phyloP scores from a whole-genome alignment of 2,329 filamentous ascomycete genomes.

The Colletotrichum tamarilloi region DNA sequence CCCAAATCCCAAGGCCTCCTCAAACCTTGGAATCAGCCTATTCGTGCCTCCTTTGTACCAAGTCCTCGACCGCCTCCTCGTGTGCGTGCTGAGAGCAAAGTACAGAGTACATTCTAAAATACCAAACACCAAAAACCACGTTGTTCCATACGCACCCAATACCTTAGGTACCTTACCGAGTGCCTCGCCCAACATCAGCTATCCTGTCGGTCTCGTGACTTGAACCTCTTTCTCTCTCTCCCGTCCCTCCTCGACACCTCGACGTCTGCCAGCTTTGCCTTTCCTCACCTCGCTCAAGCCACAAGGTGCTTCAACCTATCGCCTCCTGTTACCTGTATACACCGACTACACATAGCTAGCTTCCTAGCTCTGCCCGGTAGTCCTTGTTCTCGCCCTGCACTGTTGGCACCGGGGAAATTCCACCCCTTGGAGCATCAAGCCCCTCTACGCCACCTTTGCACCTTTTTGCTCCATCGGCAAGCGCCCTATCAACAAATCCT shows the following conservation, averaged over 20 bases:
- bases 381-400: not conserved
- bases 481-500: slow-evolving; percentile 3
- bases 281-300: not conserved
- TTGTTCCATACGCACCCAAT: no score
- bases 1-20: not conserved
- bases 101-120: not conserved
- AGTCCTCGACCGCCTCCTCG: not conserved
- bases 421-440: slow-evolving; percentile 14
- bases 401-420: not conserved
- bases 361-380: slow-evolving; percentile 17
- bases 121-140: not conserved
- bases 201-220: slow-evolving; percentile 29
- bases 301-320: slow-evolving; percentile 16
- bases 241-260: not conserved
- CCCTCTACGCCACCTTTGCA: slow-evolving; percentile 16
- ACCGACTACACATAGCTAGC: not conserved
- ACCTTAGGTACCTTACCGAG: no score
- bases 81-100: not conserved
- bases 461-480: not conserved
- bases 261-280: not conserved
- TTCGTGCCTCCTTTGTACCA: not conserved
- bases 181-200: not conserved
- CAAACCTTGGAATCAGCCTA: not conserved
- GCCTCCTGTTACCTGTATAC: not conserved
- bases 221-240: slow-evolving; percentile 2